phyloP scores from a whole-genome alignment of 441 rosid species.

The Populus hybrid region DNA sequence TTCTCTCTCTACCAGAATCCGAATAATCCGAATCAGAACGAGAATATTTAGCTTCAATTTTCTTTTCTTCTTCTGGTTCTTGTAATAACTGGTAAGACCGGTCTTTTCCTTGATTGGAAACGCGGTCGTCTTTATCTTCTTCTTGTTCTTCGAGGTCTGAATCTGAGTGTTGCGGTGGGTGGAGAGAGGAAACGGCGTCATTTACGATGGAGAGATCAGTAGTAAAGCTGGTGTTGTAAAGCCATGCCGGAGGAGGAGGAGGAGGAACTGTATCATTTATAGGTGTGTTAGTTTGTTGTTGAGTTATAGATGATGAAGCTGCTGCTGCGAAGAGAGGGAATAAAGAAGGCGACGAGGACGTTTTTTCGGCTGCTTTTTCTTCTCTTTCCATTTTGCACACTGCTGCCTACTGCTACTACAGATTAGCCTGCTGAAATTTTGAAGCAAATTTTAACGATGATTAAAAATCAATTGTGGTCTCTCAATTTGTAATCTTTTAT shows the following conservation, averaged over 20 bases:
- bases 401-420: no score
- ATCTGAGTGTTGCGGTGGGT: constrained; percentile 1
- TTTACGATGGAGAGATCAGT: constrained; percentile 56
- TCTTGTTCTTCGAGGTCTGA: constrained; percentile 23
- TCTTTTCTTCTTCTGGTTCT: constrained; percentile 25
- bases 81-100: constrained; percentile 29
- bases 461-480: no score
- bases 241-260: constrained; percentile 50
- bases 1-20: constrained; percentile 22
- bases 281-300: not conserved
- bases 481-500: no score
- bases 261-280: not conserved
- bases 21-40: constrained; percentile 25
- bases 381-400: not conserved
- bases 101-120: constrained; percentile 4
- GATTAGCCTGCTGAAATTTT: no score
- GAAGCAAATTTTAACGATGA: no score
- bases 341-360: not conserved
- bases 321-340: not conserved
- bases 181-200: constrained; percentile 45
- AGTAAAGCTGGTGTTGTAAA: constrained; percentile 80
- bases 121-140: constrained; percentile 22
- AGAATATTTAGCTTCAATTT: constrained; percentile 18
- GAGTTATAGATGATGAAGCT: not conserved
- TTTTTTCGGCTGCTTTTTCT: not conserved